Percentiles rank a stretch among this genome's conserved stretches.
phyloP scores from a whole-genome alignment of 75 land plant species.

The Azolla pinnata region DNA sequence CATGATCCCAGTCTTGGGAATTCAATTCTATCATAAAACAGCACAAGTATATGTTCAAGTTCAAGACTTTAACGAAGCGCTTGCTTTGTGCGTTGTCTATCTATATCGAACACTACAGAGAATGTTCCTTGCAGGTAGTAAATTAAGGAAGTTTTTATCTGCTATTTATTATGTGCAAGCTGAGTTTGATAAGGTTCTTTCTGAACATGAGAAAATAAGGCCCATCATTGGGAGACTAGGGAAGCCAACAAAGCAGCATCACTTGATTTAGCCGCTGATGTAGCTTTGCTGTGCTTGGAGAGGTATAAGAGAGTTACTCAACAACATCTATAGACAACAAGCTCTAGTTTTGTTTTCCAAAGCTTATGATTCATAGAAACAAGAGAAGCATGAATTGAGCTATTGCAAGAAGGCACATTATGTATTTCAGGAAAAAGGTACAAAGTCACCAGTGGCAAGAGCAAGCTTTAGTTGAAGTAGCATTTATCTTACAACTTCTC shows the following conservation, averaged over 20 bases:
- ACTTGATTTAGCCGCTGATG: not conserved
- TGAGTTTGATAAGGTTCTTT: conserved; percentile 25
- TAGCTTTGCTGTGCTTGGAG: not conserved
- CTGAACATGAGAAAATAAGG: conserved; percentile 12
- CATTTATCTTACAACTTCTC: conserved; percentile 7
- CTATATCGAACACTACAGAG: conserved; percentile 10
- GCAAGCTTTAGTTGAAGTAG: conserved; percentile 17
- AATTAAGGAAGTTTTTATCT: conserved; percentile 15
- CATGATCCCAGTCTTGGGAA: conserved; percentile 16
- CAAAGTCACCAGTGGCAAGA: not conserved
- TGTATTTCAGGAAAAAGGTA: not conserved
- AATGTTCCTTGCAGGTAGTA: conserved; percentile 14
- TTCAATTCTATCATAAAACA: conserved; percentile 9
- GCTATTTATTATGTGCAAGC: conserved; percentile 22
- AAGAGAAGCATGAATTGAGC: not conserved
- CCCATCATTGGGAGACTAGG: conserved; percentile 2
- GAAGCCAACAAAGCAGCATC: conserved; percentile 1
- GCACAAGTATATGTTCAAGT: conserved; percentile 22
- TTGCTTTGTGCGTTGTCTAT: conserved; percentile 15
- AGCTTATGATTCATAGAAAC: conserved; percentile 2
- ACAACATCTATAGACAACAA: not conserved
- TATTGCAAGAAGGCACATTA: conserved; percentile 6
- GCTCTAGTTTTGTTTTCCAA: conserved; percentile 3
- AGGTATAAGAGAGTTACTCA: not conserved
- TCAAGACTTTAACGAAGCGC: conserved; percentile 12